phyloP scores from a whole-genome alignment of 2,329 filamentous ascomycete genomes.

The Ophidiomyces ophidiicola region DNA sequence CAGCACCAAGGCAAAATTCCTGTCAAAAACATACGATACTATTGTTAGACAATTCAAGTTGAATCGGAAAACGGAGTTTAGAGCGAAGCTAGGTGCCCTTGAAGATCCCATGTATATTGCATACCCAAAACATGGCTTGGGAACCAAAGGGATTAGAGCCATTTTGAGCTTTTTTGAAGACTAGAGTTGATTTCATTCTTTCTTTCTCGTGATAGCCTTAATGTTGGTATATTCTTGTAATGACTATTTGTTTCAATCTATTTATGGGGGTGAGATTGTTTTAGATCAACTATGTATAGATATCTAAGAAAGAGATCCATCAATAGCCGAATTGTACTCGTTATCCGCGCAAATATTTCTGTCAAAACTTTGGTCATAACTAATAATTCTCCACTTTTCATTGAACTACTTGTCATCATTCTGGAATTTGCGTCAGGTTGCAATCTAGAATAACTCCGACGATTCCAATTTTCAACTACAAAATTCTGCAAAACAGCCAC shows the following conservation, averaged over 20 bases:
- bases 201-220: not conserved
- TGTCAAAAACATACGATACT: slow-evolving; percentile 70
- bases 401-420: no score
- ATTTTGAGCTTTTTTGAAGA: slow-evolving; percentile 81
- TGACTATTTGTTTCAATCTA: not conserved
- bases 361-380: no score
- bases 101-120: slow-evolving; percentile 82
- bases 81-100: slow-evolving; percentile 74
- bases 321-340: no score
- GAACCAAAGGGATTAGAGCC: slow-evolving; percentile 69
- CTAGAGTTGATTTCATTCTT: slow-evolving; percentile 18
- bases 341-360: no score
- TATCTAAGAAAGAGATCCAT: no score
- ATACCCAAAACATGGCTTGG: slow-evolving; percentile 76
- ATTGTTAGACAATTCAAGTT: slow-evolving; percentile 71
- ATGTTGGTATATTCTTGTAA: not conserved
- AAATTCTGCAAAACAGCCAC: no score
- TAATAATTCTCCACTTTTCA: no score
- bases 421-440: no score
- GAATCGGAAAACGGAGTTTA: slow-evolving; percentile 75
- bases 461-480: no score
- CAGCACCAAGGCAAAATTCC: slow-evolving; percentile 65
- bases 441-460: no score
- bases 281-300: no score
- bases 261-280: no score